phyloP scores from a whole-genome alignment of 148 eudicot genomes.

The Amaranthus palmeri region DNA sequence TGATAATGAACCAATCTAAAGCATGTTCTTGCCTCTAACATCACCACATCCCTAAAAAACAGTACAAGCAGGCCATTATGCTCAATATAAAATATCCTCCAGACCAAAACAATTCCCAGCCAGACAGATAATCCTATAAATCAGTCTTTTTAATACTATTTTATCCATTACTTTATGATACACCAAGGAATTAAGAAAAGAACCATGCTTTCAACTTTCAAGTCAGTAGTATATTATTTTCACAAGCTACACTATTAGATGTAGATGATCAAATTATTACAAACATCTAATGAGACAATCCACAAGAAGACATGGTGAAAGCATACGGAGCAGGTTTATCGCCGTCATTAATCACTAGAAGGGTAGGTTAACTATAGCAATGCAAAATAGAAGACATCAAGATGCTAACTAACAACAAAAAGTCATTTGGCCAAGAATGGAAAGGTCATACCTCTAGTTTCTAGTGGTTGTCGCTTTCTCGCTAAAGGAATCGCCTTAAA shows the following conservation, averaged over 20 bases:
- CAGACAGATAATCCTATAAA: neutral
- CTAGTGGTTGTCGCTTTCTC: neutral
- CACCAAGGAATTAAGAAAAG: neutral
- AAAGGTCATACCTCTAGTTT: slow-evolving; percentile 4
- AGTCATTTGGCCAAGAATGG: neutral
- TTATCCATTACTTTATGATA: neutral
- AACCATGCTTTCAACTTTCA: slow-evolving; percentile 12
- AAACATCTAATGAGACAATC: slow-evolving; percentile 4
- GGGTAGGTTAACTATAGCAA: neutral
- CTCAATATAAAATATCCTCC: neutral
- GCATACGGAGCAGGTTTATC: slow-evolving; percentile 25
- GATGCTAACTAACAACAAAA: slow-evolving; percentile 9
- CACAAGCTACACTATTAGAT: neutral
- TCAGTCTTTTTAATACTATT: slow-evolving; percentile 5
- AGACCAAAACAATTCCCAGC: neutral
- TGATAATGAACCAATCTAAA: slow-evolving; percentile 6
- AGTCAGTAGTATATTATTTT: slow-evolving; percentile 14
- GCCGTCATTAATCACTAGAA: slow-evolving; percentile 2
- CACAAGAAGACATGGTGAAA: slow-evolving; percentile 19
- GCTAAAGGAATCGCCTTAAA: neutral
- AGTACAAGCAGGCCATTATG: slow-evolving; percentile 11
- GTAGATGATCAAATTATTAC: neutral
- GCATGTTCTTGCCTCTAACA: slow-evolving; percentile 17
- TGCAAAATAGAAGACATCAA: neutral
- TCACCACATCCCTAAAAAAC: slow-evolving; percentile 9